phyloP scores from a whole-genome alignment of 305 asterid genomes.

The Fraxinus albicans region DNA sequence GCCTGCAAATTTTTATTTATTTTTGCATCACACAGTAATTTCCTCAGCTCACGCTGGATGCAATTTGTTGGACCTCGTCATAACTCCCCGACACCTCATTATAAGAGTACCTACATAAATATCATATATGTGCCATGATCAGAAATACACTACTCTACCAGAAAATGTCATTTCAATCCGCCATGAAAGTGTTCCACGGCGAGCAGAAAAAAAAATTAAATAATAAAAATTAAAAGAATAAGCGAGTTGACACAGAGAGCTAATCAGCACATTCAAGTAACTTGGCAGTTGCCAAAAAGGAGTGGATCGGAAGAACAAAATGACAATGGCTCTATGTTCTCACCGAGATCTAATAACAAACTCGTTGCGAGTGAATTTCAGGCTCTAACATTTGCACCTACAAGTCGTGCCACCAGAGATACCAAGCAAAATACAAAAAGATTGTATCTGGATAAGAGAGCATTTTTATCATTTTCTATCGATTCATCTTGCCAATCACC shows the following conservation, averaged over 20 bases:
- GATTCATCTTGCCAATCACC: not conserved
- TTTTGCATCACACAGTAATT: not conserved
- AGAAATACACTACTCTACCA: not conserved
- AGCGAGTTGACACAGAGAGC: not conserved
- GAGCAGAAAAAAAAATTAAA: too few species aligned
- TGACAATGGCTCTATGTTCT: not conserved
- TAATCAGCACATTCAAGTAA: not conserved
- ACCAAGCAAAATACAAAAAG: not conserved
- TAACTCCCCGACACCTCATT: slow-evolving; percentile 63
- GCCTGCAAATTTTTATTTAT: not conserved
- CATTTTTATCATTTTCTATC: not conserved
- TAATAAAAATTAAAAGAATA: not conserved
- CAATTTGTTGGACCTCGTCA: slow-evolving; percentile 58
- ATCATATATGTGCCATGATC: not conserved
- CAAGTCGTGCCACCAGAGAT: not conserved
- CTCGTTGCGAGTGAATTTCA: not conserved
- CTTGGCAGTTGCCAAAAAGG: not conserved
- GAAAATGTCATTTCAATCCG: not conserved
- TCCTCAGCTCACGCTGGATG: slow-evolving; percentile 27
- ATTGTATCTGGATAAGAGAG: not conserved
- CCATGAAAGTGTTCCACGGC: not conserved
- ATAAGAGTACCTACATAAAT: slow-evolving; percentile 60
- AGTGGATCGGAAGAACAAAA: not conserved
- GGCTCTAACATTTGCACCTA: not conserved
- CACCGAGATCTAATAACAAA: not conserved